Percentiles rank a stretch among this genome's conserved stretches.
phyloP scores from a whole-genome alignment of 139 green algal genomes.

The Nannochloris sp. region DNA sequence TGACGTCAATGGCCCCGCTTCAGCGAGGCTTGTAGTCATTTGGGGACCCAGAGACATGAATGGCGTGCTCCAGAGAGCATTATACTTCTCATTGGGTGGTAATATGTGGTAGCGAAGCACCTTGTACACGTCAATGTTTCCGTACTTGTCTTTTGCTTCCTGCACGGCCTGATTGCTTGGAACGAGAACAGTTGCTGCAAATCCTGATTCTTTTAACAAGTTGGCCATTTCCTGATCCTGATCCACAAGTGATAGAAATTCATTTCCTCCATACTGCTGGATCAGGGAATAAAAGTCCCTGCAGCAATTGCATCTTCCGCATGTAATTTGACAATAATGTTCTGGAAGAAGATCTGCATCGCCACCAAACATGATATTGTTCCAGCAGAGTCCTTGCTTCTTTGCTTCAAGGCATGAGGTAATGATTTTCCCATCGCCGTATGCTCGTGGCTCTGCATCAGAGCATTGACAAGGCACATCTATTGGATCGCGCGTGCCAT shows the following conservation, averaged over 20 bases:
- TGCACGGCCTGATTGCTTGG: constrained; percentile 32
- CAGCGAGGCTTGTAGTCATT: constrained; percentile 25
- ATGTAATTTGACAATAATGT: constrained; percentile 41
- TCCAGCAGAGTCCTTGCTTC: constrained; percentile 14
- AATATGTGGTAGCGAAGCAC: constrained; percentile 43
- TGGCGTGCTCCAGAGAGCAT: constrained; percentile 36
- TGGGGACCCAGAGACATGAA: constrained; percentile 26
- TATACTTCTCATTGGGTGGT: constrained; percentile 23
- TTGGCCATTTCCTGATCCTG: constrained; percentile 22
- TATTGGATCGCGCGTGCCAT: neutral
- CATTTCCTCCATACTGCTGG: constrained; percentile 6
- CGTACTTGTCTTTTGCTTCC: constrained; percentile 9
- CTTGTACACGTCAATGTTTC: constrained; percentile 10
- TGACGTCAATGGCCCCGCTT: constrained; percentile 2
- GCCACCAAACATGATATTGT: constrained; percentile 22
- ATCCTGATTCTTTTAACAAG: constrained; percentile 29
- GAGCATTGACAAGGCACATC: constrained; percentile 24
- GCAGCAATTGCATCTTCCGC: constrained; percentile 33
- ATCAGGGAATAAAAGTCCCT: constrained; percentile 16
- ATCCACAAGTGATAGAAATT: constrained; percentile 18
- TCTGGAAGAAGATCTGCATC: constrained; percentile 23
- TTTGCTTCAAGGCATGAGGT: constrained; percentile 16
- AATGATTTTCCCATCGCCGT: neutral
- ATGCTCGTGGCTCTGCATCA: constrained; percentile 17
- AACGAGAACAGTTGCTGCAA: constrained; percentile 31